Base-by-base conservation (phyloP, 208 protist genomes). In the Spongospora subterranea region DNA sequence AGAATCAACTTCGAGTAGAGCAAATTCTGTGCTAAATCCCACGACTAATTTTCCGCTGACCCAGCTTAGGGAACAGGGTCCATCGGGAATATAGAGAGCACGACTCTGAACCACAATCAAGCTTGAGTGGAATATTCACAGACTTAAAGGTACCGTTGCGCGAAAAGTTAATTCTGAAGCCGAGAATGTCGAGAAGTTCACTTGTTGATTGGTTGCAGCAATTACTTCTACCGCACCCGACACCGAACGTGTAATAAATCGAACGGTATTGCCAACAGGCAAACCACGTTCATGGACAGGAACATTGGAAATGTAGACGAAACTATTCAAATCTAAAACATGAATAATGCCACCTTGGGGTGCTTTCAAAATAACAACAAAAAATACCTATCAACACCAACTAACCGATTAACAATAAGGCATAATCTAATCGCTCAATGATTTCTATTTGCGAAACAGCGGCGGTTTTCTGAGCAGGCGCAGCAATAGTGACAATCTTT, bases 51-150 rank as follows among this genome's bases (percentile, higher is more conserved):
- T 82, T 43, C 71, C 71, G 35, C 35, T 40, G 40, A 82, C 35
- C 71, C 71, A 82, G 13, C 17, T 20, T 6, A 82, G 71, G 6
- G 71, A 35, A 6, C 6, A 6, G 6, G 71, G 71, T 39, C 17
- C 71, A 82, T 35, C 71, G 35, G 71, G 71, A 82, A 82, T n/a
- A 43, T 40, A 82, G 71, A 82, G 71, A 6, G 71, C 71, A 39
- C n/a, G 6, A 39, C 35, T 82, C 71, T 82, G 11, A 45, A 43
- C 71, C 6, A 35, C 6, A 35, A 82, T 6, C n/a, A 6, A 43
- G 71, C 71, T 40, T 43, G 6, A n/a, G 35, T n/a, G 6, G 6
- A 39, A 39, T 6, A 82, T 40, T n/a, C 35, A 39, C 40, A 6
- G 6, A 35, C 71, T 45, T 6, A 60, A 6, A 82, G 17, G 6